A percentile compares a stretch with the other conserved stretches of the same genome.
These are phyloP conservation scores for Alternaria angustiovoidea DNA, from an alignment of 2,329 filamentous ascomycete genomes.

Conservation along the genomic window DNA sequence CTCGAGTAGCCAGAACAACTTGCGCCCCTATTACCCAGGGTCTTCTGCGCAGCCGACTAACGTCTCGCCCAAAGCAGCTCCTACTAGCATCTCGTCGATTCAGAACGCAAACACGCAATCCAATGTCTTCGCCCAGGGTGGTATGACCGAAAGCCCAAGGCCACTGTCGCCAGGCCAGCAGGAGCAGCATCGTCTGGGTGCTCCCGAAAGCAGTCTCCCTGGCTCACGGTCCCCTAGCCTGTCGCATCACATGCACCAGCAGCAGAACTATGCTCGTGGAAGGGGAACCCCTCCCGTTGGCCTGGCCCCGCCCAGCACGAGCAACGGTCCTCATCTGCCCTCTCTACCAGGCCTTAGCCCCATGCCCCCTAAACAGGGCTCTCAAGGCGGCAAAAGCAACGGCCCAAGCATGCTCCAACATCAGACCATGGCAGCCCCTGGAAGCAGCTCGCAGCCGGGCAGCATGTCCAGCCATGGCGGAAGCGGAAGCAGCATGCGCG, in stretches of 20 bases:
- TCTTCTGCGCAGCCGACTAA: conserved; percentile 50
- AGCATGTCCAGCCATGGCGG: conserved; percentile 64
- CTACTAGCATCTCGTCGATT: conserved; percentile 47
- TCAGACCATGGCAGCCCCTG: conserved; percentile 46
- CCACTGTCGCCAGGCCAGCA: conserved; percentile 74
- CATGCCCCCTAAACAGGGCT: conserved; percentile 43
- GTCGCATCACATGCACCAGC: conserved; percentile 70
- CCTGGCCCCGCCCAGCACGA: conserved; percentile 52
- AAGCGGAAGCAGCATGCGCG: conserved; percentile 69
- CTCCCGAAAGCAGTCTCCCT: conserved; percentile 55
- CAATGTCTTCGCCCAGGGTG: conserved; percentile 74
- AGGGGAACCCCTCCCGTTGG: conserved; percentile 62
- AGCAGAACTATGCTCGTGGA: conserved; percentile 67
- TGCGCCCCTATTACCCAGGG: conserved; percentile 47
- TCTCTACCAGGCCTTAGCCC: conserved; percentile 53
- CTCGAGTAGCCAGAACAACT: conserved; percentile 38
- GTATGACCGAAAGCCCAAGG: conserved; percentile 87
- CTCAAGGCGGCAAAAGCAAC: conserved; percentile 42
- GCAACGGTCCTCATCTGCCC: conserved; percentile 53
- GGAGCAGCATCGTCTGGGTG: conserved; percentile 63
- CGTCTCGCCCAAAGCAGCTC: conserved; percentile 49
- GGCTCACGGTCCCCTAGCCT: conserved; percentile 73
- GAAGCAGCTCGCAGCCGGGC: conserved; percentile 58
- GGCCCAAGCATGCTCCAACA: conserved; percentile 54
- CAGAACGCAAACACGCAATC: conserved; percentile 46